Evolutionary conservation across 2,329 filamentous ascomycete species (phyloP).

Genomic region (Dactylonectria macrodidyma): DNA sequence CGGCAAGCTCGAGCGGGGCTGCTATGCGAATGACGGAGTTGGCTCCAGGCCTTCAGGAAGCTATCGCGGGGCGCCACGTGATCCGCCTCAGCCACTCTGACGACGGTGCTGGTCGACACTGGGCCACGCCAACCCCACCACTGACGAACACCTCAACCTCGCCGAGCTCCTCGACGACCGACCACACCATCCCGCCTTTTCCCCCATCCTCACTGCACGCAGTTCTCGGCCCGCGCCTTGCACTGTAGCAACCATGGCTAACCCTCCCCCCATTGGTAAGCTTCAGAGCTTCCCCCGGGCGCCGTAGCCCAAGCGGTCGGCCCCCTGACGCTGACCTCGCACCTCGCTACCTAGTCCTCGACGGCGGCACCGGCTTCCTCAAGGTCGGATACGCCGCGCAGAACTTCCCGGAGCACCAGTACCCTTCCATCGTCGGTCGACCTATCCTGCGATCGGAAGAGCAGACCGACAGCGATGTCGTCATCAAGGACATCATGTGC

Average conservation of each 20-base stretch:
- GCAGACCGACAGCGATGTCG: conserved; percentile 72
- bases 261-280: conserved; percentile 69
- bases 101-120: conserved; percentile 44
- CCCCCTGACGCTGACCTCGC: conserved; percentile 45
- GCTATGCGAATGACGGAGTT: conserved; percentile 13
- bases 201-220: conserved; percentile 34
- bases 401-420: conserved; percentile 99
- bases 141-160: conserved; percentile 50
- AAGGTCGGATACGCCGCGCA: conserved; percentile 99
- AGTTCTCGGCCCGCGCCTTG: conserved; percentile 27
- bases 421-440: conserved; percentile 97
- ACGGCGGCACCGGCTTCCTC: conserved; percentile 99
- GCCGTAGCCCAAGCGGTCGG: conserved; percentile 32
- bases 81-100: conserved; percentile 55
- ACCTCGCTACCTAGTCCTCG: conserved; percentile 79
- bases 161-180: conserved; percentile 43
- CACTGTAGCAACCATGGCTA: conserved; percentile 61
- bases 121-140: conserved; percentile 53
- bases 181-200: conserved; percentile 43
- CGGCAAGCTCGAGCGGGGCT: conserved; percentile 18
- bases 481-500: conserved; percentile 99
- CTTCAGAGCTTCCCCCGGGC: conserved; percentile 37
- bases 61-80: conserved; percentile 57
- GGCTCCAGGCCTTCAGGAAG: background rate
- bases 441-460: conserved; percentile 98